These are phyloP conservation scores for Xylaria castorea DNA, from an alignment of 495 filamentous ascomycete genomes.

Conservation along the genomic window DNA sequence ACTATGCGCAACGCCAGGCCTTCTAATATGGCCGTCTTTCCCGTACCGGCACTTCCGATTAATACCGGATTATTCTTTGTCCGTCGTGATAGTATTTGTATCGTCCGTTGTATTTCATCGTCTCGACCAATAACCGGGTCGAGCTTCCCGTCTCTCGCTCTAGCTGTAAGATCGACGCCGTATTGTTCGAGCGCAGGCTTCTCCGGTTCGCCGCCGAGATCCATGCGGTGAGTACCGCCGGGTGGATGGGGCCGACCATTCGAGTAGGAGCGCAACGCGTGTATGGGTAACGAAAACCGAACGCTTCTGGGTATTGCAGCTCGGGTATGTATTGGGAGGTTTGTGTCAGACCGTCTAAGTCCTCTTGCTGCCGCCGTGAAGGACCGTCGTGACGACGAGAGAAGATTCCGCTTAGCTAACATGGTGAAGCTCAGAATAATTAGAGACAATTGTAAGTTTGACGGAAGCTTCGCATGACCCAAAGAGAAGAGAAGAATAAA, in stretches of 20 bases:
- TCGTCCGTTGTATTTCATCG: conserved; percentile 88
- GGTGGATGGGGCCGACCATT: conserved; percentile 84
- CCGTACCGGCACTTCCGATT: conserved; percentile 90
- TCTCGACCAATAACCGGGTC: conserved; percentile 96
- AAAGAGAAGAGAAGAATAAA: background rate
- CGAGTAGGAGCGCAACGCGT: conserved; percentile 66
- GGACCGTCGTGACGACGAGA: conserved; percentile 45
- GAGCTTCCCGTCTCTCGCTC: conserved; percentile 85
- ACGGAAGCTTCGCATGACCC: background rate
- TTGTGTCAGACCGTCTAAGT: conserved; percentile 31
- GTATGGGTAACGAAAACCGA: conserved; percentile 34
- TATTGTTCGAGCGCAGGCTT: conserved; percentile 89
- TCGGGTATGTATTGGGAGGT: conserved; percentile 37
- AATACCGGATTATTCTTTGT: conserved; percentile 98
- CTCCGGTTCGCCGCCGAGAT: conserved; percentile 78
- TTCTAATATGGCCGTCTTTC: conserved; percentile 95
- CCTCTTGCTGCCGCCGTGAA: conserved; percentile 43
- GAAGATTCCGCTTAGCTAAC: conserved; percentile 48
- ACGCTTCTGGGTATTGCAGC: conserved; percentile 29
- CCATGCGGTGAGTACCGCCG: conserved; percentile 92
- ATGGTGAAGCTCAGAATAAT: conserved; percentile 32
- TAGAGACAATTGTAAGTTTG: background rate
- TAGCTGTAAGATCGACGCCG: conserved; percentile 87
- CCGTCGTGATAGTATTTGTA: conserved; percentile 88
- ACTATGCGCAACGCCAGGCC: conserved; percentile 92